phyloP scores from a whole-genome alignment of 345 rosid genomes.

The Lumnitzera littorea region DNA sequence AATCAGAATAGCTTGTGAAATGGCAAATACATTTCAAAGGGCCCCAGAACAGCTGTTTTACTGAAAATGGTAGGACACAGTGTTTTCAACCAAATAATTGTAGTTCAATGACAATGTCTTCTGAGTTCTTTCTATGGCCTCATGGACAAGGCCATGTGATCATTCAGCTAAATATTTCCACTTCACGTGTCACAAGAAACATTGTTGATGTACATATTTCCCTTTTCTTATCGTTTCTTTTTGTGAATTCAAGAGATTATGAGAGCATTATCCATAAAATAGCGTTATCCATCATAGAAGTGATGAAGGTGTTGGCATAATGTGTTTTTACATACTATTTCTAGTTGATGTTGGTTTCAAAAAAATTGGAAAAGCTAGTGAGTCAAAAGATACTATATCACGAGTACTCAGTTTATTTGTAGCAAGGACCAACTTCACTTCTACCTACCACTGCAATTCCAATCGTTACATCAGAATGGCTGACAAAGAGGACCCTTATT shows the following conservation, averaged over 20 bases:
- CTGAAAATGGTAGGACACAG: no score
- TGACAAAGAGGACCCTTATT: no score
- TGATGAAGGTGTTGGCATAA: neutral
- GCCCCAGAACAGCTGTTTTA: no score
- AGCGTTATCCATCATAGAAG: neutral
- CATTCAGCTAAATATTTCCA: constrained; percentile 1
- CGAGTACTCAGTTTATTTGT: neutral
- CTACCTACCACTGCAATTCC: neutral
- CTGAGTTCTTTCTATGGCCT: neutral
- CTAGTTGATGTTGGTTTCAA: neutral
- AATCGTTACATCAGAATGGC: no score
- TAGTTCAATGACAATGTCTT: neutral
- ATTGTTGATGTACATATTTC: no score
- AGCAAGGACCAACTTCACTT: neutral
- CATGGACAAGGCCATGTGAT: constrained; percentile 10
- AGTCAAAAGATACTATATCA: neutral
- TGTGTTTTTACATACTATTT: neutral
- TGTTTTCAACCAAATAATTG: neutral
- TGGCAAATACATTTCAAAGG: no score
- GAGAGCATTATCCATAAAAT: no score
- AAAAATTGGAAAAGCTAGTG: neutral
- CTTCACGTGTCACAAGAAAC: neutral
- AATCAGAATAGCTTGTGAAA: no score
- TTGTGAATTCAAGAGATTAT: neutral
- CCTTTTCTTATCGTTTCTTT: neutral